phyloP scores from a whole-genome alignment of 2,329 filamentous ascomycete genomes.

The Penicillium psychrosexuale region DNA sequence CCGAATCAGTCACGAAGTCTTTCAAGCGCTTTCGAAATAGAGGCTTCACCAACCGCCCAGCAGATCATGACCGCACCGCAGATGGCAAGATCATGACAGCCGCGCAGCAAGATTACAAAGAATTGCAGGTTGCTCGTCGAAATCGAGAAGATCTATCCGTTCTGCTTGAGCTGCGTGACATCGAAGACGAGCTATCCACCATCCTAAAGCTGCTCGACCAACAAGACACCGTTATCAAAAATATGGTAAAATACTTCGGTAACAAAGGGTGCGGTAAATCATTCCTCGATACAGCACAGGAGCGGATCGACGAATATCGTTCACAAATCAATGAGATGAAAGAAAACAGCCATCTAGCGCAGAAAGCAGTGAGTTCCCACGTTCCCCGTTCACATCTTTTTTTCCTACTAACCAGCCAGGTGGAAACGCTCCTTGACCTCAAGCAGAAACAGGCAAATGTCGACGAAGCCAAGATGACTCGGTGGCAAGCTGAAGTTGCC shows the following conservation, averaged over 20 bases:
- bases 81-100: conserved; percentile 33
- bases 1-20: conserved; percentile 60
- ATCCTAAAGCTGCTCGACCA: conserved; percentile 57
- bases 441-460: conserved; percentile 65
- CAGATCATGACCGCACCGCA: conserved; percentile 29
- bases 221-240: conserved; percentile 51
- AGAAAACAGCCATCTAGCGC: conserved; percentile 55
- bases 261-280: conserved; percentile 43
- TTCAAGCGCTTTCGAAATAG: conserved; percentile 61
- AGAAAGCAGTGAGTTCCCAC: conserved; percentile 51
- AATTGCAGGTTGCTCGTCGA: conserved; percentile 51
- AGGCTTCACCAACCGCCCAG: conserved; percentile 49
- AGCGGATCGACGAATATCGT: conserved; percentile 55
- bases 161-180: conserved; percentile 60
- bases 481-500: conserved; percentile 61
- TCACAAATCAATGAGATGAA: conserved; percentile 57
- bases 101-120: conserved; percentile 43
- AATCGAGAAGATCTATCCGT: conserved; percentile 64
- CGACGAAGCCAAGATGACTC: conserved; percentile 61
- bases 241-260: conserved; percentile 36
- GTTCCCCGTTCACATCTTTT: background rate
- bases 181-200: conserved; percentile 62
- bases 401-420: conserved; percentile 35
- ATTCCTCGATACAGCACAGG: conserved; percentile 55
- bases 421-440: conserved; percentile 65